A percentile compares a stretch with the other conserved stretches of the same genome.
Evolutionary conservation across 1,284 basidiomycete species (phyloP).

Genomic region (Moesziomyces globuligerus): DNA sequence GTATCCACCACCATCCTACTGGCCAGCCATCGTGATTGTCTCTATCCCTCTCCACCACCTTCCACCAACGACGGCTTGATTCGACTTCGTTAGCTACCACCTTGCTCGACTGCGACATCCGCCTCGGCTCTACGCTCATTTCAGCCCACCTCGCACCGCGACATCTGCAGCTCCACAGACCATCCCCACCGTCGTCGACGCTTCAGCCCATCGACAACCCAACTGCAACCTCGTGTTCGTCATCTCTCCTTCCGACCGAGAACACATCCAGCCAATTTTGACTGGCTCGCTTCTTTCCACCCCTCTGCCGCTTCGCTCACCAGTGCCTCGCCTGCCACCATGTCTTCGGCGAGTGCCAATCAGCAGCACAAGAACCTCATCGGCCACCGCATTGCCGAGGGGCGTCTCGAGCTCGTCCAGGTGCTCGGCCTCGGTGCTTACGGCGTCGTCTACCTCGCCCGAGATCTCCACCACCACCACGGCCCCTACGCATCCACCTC

Average conservation of each 20-base stretch:
- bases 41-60: slow-evolving; percentile 6
- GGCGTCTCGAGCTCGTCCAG: slow-evolving; percentile 81
- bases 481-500: slow-evolving; percentile 51
- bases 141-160: neutral
- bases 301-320: neutral
- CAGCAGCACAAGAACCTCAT: slow-evolving; percentile 66
- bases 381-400: slow-evolving; percentile 68
- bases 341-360: slow-evolving; percentile 40
- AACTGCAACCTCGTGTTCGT: too few relatives aligned
- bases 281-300: slow-evolving; percentile 5
- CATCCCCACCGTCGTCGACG: too few relatives aligned
- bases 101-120: neutral
- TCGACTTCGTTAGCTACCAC: neutral
- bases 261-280: neutral
- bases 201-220: too few relatives aligned
- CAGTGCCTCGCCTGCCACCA: slow-evolving; percentile 13
- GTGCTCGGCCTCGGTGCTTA: slow-evolving; percentile 94
- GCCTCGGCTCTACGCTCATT: slow-evolving; percentile 1
- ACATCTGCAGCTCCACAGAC: neutral
- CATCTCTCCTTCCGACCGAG: neutral
- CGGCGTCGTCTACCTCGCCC: slow-evolving; percentile 85
- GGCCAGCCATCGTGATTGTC: neutral
- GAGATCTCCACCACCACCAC: slow-evolving; percentile 57
- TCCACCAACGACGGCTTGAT: neutral
- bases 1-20: neutral